Percentiles rank a stretch among this genome's conserved stretches.
Conservation (phyloP, 108 stramenopile genomes). For the Discostella pseudostelligera region DNA sequence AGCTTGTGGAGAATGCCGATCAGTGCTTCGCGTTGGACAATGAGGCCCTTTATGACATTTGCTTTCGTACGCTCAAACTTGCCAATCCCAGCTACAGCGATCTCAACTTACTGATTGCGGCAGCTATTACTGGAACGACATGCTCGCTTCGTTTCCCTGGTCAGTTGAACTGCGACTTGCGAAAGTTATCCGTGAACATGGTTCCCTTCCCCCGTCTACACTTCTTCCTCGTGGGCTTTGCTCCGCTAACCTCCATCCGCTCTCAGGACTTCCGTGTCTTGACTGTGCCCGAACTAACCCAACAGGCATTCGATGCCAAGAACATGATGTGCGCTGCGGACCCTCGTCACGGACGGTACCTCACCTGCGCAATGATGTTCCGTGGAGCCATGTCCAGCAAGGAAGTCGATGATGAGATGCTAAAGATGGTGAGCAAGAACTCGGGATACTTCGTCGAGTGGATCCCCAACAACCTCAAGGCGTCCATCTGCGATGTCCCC, state of each 20-base stretch:
- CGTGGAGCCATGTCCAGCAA: conserved; percentile 68
- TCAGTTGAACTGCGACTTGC: conserved; percentile 80
- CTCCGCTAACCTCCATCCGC: conserved; percentile 53
- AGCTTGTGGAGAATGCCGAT: conserved; percentile 90
- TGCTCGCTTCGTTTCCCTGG: conserved; percentile 84
- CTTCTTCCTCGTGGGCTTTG: conserved; percentile 83
- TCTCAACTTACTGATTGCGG: conserved; percentile 78
- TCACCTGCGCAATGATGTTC: conserved; percentile 74
- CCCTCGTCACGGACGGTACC: conserved; percentile 73
- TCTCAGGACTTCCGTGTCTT: conserved; percentile 75
- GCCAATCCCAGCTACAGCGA: conserved; percentile 78
- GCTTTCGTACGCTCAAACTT: conserved; percentile 82
- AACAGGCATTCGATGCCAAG: conserved; percentile 77
- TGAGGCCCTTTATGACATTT: conserved; percentile 89
- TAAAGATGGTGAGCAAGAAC: conserved; percentile 90
- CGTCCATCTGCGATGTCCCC: conserved; percentile 86
- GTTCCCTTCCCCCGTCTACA: conserved; percentile 83
- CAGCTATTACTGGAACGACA: conserved; percentile 74
- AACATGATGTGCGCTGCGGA: conserved; percentile 84
- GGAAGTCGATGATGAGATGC: conserved; percentile 86
- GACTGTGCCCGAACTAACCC: conserved; percentile 75
- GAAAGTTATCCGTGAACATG: conserved; percentile 83
- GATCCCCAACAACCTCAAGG: conserved; percentile 91
- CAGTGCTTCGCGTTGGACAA: conserved; percentile 88
- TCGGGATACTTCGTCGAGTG: conserved; percentile 86